These are phyloP conservation scores for Pichia sp. DNA, from an alignment of 1,139 yeast genomes.

Conservation along the genomic window DNA sequence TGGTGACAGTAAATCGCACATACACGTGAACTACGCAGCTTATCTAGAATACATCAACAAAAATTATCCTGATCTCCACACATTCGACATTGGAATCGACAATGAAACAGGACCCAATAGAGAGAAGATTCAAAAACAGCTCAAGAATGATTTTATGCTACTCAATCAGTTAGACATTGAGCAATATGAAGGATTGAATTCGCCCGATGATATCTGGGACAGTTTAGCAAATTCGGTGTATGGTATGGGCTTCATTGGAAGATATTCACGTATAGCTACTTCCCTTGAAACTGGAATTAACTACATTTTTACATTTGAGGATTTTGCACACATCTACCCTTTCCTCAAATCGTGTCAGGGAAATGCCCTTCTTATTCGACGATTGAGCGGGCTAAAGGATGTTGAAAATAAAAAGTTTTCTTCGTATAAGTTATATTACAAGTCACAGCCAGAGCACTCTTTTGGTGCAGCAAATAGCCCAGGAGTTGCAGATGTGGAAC, in stretches of 20 bases:
- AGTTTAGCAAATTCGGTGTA: slow-evolving; percentile 9
- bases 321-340: slow-evolving; percentile 17
- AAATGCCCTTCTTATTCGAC: neutral
- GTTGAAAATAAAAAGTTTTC: neutral
- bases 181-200: slow-evolving; percentile 4
- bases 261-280: slow-evolving; percentile 15
- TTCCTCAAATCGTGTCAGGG: slow-evolving; percentile 12
- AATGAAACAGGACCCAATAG: neutral
- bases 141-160: neutral
- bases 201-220: slow-evolving; percentile 15
- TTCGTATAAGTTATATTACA: neutral
- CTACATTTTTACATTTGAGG: slow-evolving; percentile 14
- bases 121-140: neutral
- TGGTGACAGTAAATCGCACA: neutral
- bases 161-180: slow-evolving; percentile 8
- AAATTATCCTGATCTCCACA: slow-evolving; percentile 7
- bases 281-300: slow-evolving; percentile 13
- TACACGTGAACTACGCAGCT: slow-evolving; percentile 2
- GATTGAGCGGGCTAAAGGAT: neutral
- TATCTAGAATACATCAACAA: slow-evolving; percentile 3
- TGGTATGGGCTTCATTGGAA: slow-evolving; percentile 15
- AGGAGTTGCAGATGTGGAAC: neutral
- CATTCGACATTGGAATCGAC: neutral
- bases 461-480: neutral
- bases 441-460: neutral